Evolutionary conservation across 2,329 filamentous ascomycete genomes (phyloP).

Genomic region (Furcasterigmium furcatum): DNA sequence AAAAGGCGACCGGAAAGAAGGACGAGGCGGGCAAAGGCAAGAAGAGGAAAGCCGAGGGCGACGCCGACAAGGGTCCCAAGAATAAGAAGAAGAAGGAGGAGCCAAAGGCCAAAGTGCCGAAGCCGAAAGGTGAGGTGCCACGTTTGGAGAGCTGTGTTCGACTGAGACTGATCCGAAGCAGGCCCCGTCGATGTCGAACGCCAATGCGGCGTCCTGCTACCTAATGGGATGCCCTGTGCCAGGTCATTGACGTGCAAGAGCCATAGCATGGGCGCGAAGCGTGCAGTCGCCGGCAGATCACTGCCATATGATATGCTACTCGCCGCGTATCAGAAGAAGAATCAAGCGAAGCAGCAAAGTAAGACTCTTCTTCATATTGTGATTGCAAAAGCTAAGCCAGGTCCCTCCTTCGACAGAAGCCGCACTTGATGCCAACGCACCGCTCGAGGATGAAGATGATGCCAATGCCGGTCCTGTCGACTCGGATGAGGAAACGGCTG

Average conservation of each 20-base stretch:
- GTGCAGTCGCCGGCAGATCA: constrained; percentile 81
- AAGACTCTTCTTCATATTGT: constrained; percentile 32
- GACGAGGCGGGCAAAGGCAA: constrained; percentile 64
- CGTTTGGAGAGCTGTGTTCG: neutral
- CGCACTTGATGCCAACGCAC: constrained; percentile 90
- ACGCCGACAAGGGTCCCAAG: constrained; percentile 80
- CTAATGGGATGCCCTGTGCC: constrained; percentile 84
- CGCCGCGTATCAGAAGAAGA: constrained; percentile 91
- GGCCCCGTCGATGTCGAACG: constrained; percentile 90
- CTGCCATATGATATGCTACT: constrained; percentile 91
- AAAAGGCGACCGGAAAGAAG: constrained; percentile 66
- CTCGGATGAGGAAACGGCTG: constrained; percentile 89
- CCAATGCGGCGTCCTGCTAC: constrained; percentile 84
- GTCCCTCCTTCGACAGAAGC: constrained; percentile 60
- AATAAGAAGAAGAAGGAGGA: constrained; percentile 96
- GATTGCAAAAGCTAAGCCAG: neutral
- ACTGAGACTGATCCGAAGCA: constrained; percentile 21
- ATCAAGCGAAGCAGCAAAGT: constrained; percentile 97
- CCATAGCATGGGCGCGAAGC: constrained; percentile 91
- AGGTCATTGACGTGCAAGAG: constrained; percentile 90
- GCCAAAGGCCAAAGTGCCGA: constrained; percentile 76
- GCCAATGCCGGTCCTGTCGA: constrained; percentile 79
- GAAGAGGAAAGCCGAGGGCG: constrained; percentile 73
- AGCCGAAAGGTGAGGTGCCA: constrained; percentile 65
- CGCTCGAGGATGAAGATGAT: constrained; percentile 81